Conservation (phyloP, 805 yeast species). For the Metschnikowia peoriensis region DNA sequence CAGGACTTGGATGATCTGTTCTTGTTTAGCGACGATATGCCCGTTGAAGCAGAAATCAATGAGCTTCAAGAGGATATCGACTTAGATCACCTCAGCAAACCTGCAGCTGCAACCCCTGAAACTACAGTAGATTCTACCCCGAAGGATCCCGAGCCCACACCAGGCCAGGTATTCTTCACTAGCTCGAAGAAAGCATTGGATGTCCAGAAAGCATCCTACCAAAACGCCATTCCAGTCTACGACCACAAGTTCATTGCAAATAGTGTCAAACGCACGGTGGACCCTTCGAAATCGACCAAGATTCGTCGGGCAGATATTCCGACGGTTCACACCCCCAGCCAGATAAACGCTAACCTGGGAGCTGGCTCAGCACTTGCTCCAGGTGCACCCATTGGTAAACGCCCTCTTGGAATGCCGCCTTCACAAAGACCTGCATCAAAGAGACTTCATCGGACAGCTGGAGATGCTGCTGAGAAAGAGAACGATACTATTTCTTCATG, state of each 20-base stretch:
- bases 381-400: conserved; percentile 18
- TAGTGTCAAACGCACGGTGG: conserved; percentile 53
- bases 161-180: conserved; percentile 20
- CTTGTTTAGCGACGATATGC: conserved; percentile 37
- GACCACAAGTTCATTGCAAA: conserved; percentile 49
- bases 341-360: conserved; percentile 9
- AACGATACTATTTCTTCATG: background rate
- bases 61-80: background rate
- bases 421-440: conserved; percentile 26
- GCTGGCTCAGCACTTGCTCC: conserved; percentile 2
- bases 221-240: conserved; percentile 53
- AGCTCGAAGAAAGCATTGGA: conserved; percentile 21
- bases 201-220: conserved; percentile 16
- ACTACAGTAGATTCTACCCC: background rate
- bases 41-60: background rate
- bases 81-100: background rate
- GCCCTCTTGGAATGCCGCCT: conserved; percentile 37
- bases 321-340: conserved; percentile 10
- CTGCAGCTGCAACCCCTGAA: background rate
- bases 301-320: conserved; percentile 44
- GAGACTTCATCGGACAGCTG: conserved; percentile 19
- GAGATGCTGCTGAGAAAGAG: conserved; percentile 9
- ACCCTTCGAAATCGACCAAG: conserved; percentile 67
- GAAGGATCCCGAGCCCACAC: conserved; percentile 5
- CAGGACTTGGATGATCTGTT: conserved; percentile 43